These are phyloP conservation scores for Backusella psychrophila DNA, from an alignment of 192 early-diverging fungal genomes.

Conservation along the genomic window DNA sequence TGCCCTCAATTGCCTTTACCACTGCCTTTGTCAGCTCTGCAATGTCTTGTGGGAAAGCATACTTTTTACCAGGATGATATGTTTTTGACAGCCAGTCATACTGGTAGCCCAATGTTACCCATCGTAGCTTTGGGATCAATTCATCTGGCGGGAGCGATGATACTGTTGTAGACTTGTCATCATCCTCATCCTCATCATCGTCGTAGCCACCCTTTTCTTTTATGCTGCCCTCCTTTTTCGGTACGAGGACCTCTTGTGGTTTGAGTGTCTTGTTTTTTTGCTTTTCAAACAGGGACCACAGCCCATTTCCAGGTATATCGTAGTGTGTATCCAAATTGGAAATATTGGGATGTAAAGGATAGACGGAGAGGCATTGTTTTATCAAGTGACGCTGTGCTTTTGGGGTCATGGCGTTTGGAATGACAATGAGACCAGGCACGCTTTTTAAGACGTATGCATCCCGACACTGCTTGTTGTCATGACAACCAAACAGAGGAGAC, in stretches of 20 bases:
- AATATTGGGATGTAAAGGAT: slow-evolving; percentile 74
- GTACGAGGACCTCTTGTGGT: slow-evolving; percentile 28
- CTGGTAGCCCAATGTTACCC: slow-evolving; percentile 76
- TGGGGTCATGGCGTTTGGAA: slow-evolving; percentile 72
- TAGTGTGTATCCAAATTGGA: slow-evolving; percentile 92
- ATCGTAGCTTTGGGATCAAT: slow-evolving; percentile 56
- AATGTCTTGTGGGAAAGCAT: slow-evolving; percentile 70
- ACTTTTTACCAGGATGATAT: slow-evolving; percentile 68
- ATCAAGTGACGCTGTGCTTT: slow-evolving; percentile 68
- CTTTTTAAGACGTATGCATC: background rate
- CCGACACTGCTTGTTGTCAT: background rate
- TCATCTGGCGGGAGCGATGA: slow-evolving; percentile 39
- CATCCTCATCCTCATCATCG: background rate
- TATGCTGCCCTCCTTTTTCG: slow-evolving; percentile 8
- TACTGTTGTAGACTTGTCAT: slow-evolving; percentile 34
- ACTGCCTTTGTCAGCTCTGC: slow-evolving; percentile 60
- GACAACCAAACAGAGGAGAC: slow-evolving; percentile 11
- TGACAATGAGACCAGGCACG: slow-evolving; percentile 63
- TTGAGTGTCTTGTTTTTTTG: slow-evolving; percentile 20
- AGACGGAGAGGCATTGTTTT: slow-evolving; percentile 70
- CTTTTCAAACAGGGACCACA: slow-evolving; percentile 56
- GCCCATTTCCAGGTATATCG: slow-evolving; percentile 53
- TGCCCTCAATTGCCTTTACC: slow-evolving; percentile 57
- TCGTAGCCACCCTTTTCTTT: slow-evolving; percentile 14
- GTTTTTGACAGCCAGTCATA: slow-evolving; percentile 82